Conservation (phyloP, 2,329 filamentous ascomycete genomes). For the Pseudopithomyces maydicus region DNA sequence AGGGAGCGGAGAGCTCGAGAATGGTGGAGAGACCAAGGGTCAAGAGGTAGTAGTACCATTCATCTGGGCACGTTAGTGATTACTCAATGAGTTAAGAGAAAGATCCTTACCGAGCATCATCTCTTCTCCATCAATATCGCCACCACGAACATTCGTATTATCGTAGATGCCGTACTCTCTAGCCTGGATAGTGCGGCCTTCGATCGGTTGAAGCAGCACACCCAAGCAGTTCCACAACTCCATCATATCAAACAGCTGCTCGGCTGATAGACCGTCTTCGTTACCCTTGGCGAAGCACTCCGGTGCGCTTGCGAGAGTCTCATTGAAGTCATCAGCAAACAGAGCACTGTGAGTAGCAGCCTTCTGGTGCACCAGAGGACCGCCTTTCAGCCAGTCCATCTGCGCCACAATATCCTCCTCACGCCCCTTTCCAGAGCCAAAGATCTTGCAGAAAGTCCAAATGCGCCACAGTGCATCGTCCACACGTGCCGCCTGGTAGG, state of each 20-base stretch:
- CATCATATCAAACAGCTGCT: constrained; percentile 67
- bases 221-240: constrained; percentile 68
- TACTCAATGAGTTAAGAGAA: background rate
- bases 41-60: constrained; percentile 66
- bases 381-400: constrained; percentile 67
- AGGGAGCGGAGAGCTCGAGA: constrained; percentile 54
- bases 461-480: constrained; percentile 69
- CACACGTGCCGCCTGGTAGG: constrained; percentile 55
- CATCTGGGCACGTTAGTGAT: constrained; percentile 49
- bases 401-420: constrained; percentile 65
- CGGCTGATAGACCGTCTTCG: constrained; percentile 56
- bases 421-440: constrained; percentile 62
- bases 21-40: constrained; percentile 63
- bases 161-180: constrained; percentile 62
- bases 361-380: constrained; percentile 55
- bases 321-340: constrained; percentile 57
- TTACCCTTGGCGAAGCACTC: constrained; percentile 65
- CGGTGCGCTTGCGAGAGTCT: constrained; percentile 60
- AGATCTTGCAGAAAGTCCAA: constrained; percentile 69
- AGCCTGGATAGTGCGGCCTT: constrained; percentile 60
- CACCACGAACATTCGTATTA: constrained; percentile 49
- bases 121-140: constrained; percentile 59
- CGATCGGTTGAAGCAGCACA: constrained; percentile 60
- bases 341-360: constrained; percentile 53
- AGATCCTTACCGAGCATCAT: constrained; percentile 54